Evolutionary conservation across 2,329 filamentous ascomycete species (phyloP).

Genomic region (Ceratocystis huliohia): DNA sequence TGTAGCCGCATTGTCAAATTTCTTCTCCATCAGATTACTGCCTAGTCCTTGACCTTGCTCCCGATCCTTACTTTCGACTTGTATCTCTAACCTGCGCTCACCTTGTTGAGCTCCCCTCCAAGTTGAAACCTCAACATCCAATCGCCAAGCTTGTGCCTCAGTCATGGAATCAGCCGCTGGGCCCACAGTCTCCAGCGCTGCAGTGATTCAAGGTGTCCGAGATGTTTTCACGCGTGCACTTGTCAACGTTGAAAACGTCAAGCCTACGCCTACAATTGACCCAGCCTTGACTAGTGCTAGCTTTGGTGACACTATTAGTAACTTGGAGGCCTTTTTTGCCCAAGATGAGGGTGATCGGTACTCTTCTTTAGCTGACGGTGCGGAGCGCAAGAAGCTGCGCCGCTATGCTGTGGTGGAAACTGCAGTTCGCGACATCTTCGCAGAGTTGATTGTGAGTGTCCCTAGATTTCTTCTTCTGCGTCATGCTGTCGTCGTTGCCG

Average conservation of each 20-base stretch:
- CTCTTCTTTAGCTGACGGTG: slow-evolving; percentile 25
- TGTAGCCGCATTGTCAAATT: too few species aligned
- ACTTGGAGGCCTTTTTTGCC: slow-evolving; percentile 33
- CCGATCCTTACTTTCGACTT: too few species aligned
- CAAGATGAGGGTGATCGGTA: slow-evolving; percentile 24
- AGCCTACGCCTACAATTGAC: slow-evolving; percentile 52
- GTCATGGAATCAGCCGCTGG: background rate
- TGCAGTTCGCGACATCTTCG: slow-evolving; percentile 69
- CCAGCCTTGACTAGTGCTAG: slow-evolving; percentile 61
- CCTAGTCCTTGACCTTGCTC: too few species aligned
- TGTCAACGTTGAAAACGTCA: slow-evolving; percentile 44
- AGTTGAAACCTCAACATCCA: background rate
- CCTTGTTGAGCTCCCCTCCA: background rate
- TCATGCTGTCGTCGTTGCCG: too few species aligned
- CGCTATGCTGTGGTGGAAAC: slow-evolving; percentile 68
- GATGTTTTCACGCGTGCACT: slow-evolving; percentile 46
- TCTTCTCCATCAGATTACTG: background rate
- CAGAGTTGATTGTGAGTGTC: slow-evolving; percentile 56
- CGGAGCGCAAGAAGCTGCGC: slow-evolving; percentile 31
- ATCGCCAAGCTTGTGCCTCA: background rate
- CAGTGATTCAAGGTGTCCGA: slow-evolving; percentile 42
- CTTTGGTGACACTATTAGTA: slow-evolving; percentile 38
- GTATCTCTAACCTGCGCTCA: too few species aligned
- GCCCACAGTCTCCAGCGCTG: slow-evolving; percentile 35
- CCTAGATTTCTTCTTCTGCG: too few species aligned